Evolutionary conservation across 495 filamentous ascomycete genomes (phyloP).

Genomic region (Penicillium canescens): DNA sequence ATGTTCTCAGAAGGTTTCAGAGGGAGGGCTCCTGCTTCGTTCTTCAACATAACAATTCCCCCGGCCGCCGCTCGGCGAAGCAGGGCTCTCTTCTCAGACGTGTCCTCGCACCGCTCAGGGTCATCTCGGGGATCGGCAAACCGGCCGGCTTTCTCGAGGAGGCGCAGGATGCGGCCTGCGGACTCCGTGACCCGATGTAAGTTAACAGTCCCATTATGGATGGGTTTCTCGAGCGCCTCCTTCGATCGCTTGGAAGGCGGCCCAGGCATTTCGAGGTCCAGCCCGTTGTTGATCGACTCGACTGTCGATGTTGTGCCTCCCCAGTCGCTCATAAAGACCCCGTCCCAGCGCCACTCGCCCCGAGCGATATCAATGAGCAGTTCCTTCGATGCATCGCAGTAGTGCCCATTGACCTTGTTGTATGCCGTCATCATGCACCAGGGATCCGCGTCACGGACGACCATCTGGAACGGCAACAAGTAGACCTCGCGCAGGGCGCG

Average conservation of each 20-base stretch:
- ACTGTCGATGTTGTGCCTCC: neutral
- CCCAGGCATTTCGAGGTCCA: neutral
- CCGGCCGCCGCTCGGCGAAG: neutral
- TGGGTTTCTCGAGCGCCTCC: neutral
- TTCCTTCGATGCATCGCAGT: neutral
- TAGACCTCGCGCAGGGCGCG: conserved; percentile 54
- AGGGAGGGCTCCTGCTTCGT: neutral
- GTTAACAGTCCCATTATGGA: neutral
- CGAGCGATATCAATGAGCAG: neutral
- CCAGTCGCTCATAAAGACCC: neutral
- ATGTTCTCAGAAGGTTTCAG: neutral
- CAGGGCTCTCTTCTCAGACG: neutral
- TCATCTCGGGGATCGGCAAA: neutral
- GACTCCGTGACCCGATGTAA: too few species aligned
- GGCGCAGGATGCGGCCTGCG: too few species aligned
- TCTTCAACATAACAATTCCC: neutral
- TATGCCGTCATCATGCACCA: conserved; percentile 66
- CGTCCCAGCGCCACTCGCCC: neutral
- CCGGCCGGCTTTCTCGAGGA: neutral
- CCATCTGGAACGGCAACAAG: conserved; percentile 63
- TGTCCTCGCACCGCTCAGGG: neutral
- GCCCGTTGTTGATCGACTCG: neutral
- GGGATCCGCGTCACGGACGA: conserved; percentile 55
- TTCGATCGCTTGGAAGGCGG: neutral
- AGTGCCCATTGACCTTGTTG: conserved; percentile 31